phyloP scores from a whole-genome alignment of 345 rosid species.

The Bruguiera gymnorhiza region DNA sequence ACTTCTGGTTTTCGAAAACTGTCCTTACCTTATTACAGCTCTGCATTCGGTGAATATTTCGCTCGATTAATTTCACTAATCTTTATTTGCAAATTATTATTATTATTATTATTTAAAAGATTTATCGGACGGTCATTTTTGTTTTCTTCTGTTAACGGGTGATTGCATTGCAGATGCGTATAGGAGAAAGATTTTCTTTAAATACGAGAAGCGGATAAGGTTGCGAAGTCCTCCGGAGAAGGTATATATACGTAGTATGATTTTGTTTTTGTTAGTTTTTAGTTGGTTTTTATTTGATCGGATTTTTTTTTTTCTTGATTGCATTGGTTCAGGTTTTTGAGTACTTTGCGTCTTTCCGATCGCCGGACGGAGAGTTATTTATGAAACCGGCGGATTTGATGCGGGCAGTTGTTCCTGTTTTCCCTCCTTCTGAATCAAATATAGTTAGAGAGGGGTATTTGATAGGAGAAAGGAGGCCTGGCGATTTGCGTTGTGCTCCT shows the following conservation, averaged over 20 bases:
- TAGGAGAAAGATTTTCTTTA: conserved; percentile 86
- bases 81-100: conserved; percentile 55
- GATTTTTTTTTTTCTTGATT: neutral
- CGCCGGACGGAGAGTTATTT: conserved; percentile 58
- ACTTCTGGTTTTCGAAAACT: conserved; percentile 44
- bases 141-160: neutral
- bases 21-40: conserved; percentile 57
- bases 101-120: neutral
- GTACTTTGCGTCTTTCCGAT: conserved; percentile 69
- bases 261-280: neutral
- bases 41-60: conserved; percentile 26
- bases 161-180: conserved; percentile 56
- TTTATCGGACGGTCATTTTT: neutral
- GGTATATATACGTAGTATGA: conserved; percentile 33
- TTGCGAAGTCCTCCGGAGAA: conserved; percentile 90
- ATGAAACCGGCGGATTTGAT: conserved; percentile 88
- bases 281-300: neutral
- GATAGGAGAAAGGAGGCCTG: conserved; percentile 84
- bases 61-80: too few relatives aligned
- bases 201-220: conserved; percentile 94
- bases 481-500: conserved; percentile 70
- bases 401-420: conserved; percentile 91
- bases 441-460: conserved; percentile 84
- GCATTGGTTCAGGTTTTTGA: conserved; percentile 58
- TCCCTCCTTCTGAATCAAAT: conserved; percentile 90